A percentile compares a stretch with the other conserved stretches of the same genome.
Evolutionary conservation across 805 yeast genomes (phyloP).

Genomic region (Candida quercuum): DNA sequence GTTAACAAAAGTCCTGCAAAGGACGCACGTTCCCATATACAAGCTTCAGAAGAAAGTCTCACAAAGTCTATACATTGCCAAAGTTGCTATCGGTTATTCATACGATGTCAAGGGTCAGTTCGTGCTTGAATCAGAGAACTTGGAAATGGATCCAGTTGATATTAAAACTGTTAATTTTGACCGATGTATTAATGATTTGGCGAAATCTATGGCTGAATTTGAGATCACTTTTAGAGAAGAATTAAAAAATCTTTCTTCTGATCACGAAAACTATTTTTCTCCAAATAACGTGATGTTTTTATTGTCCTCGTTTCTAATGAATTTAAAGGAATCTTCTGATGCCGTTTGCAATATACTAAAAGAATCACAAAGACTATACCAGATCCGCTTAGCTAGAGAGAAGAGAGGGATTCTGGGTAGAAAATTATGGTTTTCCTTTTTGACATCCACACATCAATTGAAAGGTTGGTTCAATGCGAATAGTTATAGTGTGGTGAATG

Average conservation of each 20-base stretch:
- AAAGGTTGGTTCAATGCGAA: slow-evolving; percentile 32
- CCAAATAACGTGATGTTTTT: slow-evolving; percentile 48
- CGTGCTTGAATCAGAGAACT: slow-evolving; percentile 6
- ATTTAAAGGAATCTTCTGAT: slow-evolving; percentile 35
- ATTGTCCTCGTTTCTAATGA: slow-evolving; percentile 43
- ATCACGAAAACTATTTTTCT: slow-evolving; percentile 26
- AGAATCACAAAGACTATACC: slow-evolving; percentile 25
- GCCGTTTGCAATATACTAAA: slow-evolving; percentile 27
- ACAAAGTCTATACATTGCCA: slow-evolving; percentile 27
- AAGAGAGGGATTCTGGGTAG: slow-evolving; percentile 31
- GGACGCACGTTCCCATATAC: slow-evolving; percentile 27
- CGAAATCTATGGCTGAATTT: slow-evolving; percentile 28
- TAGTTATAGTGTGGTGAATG: slow-evolving; percentile 8
- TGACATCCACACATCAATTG: slow-evolving; percentile 29
- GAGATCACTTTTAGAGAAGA: slow-evolving; percentile 30
- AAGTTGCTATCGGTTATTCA: slow-evolving; percentile 29
- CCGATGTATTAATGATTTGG: slow-evolving; percentile 18
- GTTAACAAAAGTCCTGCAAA: slow-evolving; percentile 25
- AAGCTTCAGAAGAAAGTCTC: slow-evolving; percentile 30
- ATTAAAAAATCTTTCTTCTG: slow-evolving; percentile 23
- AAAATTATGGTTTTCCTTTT: slow-evolving; percentile 38
- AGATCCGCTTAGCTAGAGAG: slow-evolving; percentile 27
- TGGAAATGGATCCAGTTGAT: slow-evolving; percentile 16
- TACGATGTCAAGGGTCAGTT: slow-evolving; percentile 31
- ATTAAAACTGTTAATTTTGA: slow-evolving; percentile 22